Conservation (phyloP, 176 grass and related monocot species). For the Otatea glauca region DNA sequence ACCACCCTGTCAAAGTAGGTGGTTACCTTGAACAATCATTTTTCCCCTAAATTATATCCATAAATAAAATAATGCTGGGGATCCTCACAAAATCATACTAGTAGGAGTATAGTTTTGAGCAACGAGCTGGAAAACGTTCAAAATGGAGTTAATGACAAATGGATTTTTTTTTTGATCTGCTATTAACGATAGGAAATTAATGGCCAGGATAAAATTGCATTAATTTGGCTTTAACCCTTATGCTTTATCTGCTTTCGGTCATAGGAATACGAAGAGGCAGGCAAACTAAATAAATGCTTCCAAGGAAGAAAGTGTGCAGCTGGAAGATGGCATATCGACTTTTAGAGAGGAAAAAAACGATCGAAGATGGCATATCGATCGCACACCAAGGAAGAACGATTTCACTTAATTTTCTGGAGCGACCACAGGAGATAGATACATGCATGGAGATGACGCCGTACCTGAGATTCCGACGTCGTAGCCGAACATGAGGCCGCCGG, state of each 20-base stretch:
- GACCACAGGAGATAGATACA: neutral
- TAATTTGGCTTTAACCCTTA: neutral
- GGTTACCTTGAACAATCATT: slow-evolving; percentile 28
- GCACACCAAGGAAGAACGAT: neutral
- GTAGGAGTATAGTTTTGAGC: neutral
- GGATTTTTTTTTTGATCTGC: neutral
- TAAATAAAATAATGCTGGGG: neutral
- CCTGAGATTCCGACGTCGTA: slow-evolving; percentile 95
- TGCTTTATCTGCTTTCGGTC: neutral
- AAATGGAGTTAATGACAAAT: neutral
- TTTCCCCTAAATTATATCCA: neutral
- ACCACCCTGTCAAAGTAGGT: slow-evolving; percentile 45
- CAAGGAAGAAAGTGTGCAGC: neutral
- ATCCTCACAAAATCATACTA: neutral
- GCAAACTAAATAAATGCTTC: neutral
- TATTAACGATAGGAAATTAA: slow-evolving; percentile 6
- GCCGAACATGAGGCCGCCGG: slow-evolving; percentile 92
- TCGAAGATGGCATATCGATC: neutral
- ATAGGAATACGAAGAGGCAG: neutral
- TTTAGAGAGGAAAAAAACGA: too few species aligned
- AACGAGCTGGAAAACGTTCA: neutral
- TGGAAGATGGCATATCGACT: neutral
- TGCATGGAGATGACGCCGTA: slow-evolving; percentile 13
- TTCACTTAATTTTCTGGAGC: neutral
- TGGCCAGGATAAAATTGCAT: neutral